Evolutionary conservation across 1,139 yeast species (phyloP).

Genomic region (Zhuliangozyma parablackwelliae): DNA sequence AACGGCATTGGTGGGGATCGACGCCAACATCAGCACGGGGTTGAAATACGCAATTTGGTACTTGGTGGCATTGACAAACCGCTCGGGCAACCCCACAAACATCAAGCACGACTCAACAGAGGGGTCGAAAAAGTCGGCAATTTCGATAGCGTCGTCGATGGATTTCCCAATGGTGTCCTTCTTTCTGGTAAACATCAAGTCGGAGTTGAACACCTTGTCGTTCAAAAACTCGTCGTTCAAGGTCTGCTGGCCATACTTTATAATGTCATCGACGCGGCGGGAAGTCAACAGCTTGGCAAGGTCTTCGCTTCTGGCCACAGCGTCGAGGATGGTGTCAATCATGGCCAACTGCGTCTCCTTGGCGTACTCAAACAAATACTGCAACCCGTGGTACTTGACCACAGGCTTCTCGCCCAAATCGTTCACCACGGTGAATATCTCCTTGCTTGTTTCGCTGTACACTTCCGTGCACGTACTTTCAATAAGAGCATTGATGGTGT

Average conservation of each 20-base stretch:
- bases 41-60: conserved; percentile 30
- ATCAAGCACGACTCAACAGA: conserved; percentile 52
- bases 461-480: conserved; percentile 58
- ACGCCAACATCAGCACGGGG: conserved; percentile 31
- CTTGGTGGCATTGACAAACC: conserved; percentile 23
- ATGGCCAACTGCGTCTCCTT: conserved; percentile 63
- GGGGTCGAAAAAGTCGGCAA: conserved; percentile 76
- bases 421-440: conserved; percentile 50
- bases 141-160: conserved; percentile 54
- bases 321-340: conserved; percentile 56
- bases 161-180: conserved; percentile 61
- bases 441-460: conserved; percentile 56
- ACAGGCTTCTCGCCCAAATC: conserved; percentile 56
- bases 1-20: conserved; percentile 28
- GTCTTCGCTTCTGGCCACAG: conserved; percentile 65
- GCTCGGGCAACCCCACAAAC: conserved; percentile 41
- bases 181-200: conserved; percentile 77
- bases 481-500: conserved; percentile 55
- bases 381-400: conserved; percentile 57
- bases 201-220: conserved; percentile 68
- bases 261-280: conserved; percentile 57
- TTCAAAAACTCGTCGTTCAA: conserved; percentile 58
- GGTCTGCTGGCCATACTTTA: conserved; percentile 54
- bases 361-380: conserved; percentile 69
- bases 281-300: conserved; percentile 61